Base-by-base conservation (phyloP, 768 basidiomycete species). In the Naganishia friedmannii region DNA sequence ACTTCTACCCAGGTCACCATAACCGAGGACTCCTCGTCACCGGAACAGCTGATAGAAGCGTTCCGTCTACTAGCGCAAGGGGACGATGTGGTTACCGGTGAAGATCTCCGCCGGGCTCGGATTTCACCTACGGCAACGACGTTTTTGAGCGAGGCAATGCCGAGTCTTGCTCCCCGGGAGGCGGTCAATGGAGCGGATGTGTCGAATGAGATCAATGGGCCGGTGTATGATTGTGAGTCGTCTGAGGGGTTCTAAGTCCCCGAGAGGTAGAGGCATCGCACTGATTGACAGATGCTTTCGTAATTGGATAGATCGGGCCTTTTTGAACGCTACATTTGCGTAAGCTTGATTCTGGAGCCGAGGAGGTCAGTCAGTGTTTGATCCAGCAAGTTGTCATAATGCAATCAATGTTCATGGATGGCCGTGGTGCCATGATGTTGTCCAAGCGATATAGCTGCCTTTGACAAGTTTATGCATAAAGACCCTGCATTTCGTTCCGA, bases 21-120 rank as follows among this genome's bases (percentile, higher is more conserved):
- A 71, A 93, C 88, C 32, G 94, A 98, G 82, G 96, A 99, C 78
- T 92, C 96, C 68, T 93, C 92, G 3, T 90, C 93, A 3, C 86
- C 90, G 0, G 92, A 93, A 48, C 95, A 97, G 77, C 85, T 99
- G 74, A 88, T 90, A 23, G 92, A 93, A 70, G 88, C 94, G 1
- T 99, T 99, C 87, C 88, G 91, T 32, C 90, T 90, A 3, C 90
- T 96, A 19, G 92, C 94, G 10, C 42, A 69, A 45, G 68, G 68
- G 3, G 68, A 69, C 29, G 56, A 54, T 12, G 45, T 69, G 10
- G 48, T 69, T n/a, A 69, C 68, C 0, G 56, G 51, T 48, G 23
- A 57, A 28, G 48, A 69, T 42, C 45, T 69, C 28, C 45, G 57
- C 2, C 46, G 48, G 26, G 68, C 68, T 8, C 54, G 28, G 21